These are phyloP conservation scores for Melaleuca quinquenervia DNA, from an alignment of 345 rosid species.

Conservation along the genomic window DNA sequence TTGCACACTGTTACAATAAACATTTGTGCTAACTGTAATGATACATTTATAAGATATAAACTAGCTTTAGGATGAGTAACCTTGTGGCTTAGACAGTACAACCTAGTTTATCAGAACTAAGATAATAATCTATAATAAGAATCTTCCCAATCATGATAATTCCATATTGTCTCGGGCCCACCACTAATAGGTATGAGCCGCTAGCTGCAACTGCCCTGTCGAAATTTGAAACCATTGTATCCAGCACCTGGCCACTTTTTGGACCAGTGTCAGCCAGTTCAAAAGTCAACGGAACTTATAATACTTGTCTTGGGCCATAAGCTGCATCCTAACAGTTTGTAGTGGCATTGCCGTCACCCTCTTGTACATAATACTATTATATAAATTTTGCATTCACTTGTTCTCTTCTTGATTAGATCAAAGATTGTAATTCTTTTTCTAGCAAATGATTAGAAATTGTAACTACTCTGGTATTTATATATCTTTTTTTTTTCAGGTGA, in stretches of 20 bases:
- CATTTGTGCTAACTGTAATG: not conserved
- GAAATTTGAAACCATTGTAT: not conserved
- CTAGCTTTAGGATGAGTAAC: not conserved
- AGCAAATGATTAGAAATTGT: not conserved
- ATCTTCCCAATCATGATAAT: not conserved
- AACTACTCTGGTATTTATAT: not conserved
- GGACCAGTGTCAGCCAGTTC: not conserved
- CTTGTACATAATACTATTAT: not conserved
- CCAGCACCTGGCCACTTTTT: not conserved
- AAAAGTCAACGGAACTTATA: not conserved
- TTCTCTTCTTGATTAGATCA: not conserved
- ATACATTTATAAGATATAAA: not conserved
- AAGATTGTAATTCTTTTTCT: not conserved
- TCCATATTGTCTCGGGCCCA: not conserved
- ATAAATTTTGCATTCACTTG: not conserved
- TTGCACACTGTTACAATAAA: not conserved
- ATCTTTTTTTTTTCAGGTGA: constrained; percentile 40
- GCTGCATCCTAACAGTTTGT: not conserved
- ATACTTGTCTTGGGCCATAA: not conserved
- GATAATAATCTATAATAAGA: not conserved
- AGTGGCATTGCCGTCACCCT: not conserved
- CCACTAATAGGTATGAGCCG: not conserved
- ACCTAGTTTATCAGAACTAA: not conserved
- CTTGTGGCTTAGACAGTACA: not conserved
- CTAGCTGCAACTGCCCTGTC: not conserved